phyloP scores from a whole-genome alignment of 108 stramenopile genomes.

The Schizochytrium sp. region DNA sequence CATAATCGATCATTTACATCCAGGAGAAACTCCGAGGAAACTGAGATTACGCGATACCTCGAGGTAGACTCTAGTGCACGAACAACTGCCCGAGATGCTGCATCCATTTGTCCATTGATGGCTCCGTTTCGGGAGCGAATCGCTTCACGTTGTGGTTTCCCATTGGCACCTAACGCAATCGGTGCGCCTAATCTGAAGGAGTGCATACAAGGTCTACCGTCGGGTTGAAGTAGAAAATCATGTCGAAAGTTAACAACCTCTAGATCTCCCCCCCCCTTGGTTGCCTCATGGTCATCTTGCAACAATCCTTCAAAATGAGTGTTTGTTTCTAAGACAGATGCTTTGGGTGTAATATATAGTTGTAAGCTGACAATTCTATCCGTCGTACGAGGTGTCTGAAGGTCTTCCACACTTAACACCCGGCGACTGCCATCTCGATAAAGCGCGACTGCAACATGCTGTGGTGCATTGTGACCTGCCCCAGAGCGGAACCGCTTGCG shows the following conservation, averaged over 20 bases:
- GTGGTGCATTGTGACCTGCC: not conserved
- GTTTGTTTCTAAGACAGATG: not conserved
- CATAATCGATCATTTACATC: slow-evolving; percentile 10
- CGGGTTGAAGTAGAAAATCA: slow-evolving; percentile 9
- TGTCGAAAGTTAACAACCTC: not conserved
- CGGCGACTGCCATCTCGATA: not conserved
- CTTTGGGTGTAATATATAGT: slow-evolving; percentile 30
- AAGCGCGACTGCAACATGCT: not conserved
- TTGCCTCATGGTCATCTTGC: not conserved
- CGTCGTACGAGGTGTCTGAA: not conserved
- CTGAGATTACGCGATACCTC: not conserved
- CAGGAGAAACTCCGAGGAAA: slow-evolving; percentile 14
- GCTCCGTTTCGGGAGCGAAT: not conserved
- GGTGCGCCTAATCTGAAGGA: slow-evolving; percentile 57
- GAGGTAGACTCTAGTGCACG: not conserved
- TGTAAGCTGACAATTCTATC: slow-evolving; percentile 32
- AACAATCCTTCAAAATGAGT: not conserved
- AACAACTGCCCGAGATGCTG: not conserved
- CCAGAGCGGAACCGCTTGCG: not conserved
- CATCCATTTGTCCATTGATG: slow-evolving; percentile 13
- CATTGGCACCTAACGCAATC: not conserved
- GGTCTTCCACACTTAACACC: not conserved
- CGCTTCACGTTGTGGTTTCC: slow-evolving; percentile 13
- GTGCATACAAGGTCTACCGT: slow-evolving; percentile 6
- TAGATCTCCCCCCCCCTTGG: too few species aligned